Evolutionary conservation across 1,284 basidiomycete genomes (phyloP).

Genomic region (Fomitopsis palustris): DNA sequence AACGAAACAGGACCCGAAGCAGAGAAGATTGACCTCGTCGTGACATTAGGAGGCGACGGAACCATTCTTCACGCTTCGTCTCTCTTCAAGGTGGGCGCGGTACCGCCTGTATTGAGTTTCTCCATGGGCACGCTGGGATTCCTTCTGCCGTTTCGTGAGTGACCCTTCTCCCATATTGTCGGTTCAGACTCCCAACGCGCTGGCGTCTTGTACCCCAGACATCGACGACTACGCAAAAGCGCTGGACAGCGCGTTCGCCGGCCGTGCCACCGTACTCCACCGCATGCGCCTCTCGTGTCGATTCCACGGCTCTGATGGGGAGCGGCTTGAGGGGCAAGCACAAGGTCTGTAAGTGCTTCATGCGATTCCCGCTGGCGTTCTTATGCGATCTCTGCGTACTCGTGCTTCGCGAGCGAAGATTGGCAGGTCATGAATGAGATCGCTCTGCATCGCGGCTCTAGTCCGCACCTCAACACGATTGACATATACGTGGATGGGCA

Average conservation of each 20-base stretch:
- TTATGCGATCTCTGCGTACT: background rate
- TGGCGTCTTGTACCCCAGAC: slow-evolving; percentile 41
- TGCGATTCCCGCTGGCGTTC: background rate
- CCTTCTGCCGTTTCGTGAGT: slow-evolving; percentile 89
- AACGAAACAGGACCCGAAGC: slow-evolving; percentile 40
- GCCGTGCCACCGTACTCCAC: slow-evolving; percentile 78
- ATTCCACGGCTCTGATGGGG: slow-evolving; percentile 62
- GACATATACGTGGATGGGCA: slow-evolving; percentile 96
- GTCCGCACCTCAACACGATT: slow-evolving; percentile 91
- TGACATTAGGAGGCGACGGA: slow-evolving; percentile 93
- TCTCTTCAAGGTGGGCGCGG: slow-evolving; percentile 83
- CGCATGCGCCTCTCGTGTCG: slow-evolving; percentile 85
- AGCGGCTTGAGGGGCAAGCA: slow-evolving; percentile 49
- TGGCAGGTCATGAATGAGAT: slow-evolving; percentile 99
- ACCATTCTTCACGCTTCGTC: slow-evolving; percentile 95
- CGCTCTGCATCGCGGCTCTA: slow-evolving; percentile 86
- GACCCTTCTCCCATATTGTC: background rate
- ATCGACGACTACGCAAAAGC: slow-evolving; percentile 80
- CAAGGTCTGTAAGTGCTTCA: slow-evolving; percentile 42
- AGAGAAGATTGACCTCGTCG: slow-evolving; percentile 77
- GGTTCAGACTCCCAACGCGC: too few species aligned
- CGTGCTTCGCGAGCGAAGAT: slow-evolving; percentile 38
- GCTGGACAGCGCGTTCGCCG: slow-evolving; percentile 71
- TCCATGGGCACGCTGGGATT: slow-evolving; percentile 97
- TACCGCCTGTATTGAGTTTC: slow-evolving; percentile 94